Percentiles rank a stretch among this genome's conserved stretches.
Conservation (phyloP, 2,329 filamentous ascomycete genomes). For the Sclerotinia minor region DNA sequence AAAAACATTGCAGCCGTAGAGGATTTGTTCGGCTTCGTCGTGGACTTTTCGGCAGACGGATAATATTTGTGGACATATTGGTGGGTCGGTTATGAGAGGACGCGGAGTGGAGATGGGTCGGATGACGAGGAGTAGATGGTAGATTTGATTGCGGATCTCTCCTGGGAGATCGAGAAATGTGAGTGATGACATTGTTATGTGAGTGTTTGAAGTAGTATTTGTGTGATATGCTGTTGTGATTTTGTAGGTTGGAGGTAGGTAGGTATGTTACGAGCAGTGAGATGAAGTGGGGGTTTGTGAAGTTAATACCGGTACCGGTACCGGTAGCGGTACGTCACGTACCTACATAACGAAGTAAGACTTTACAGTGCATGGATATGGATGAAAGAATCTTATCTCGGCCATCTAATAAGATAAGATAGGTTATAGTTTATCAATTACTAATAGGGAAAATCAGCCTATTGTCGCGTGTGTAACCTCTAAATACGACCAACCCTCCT, state of each 20-base stretch:
- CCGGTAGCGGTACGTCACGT: too few species aligned
- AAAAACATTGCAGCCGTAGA: slow-evolving; percentile 53
- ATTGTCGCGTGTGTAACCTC: too few species aligned
- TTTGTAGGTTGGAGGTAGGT: too few species aligned
- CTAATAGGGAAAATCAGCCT: too few species aligned
- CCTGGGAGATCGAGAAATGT: slow-evolving; percentile 49
- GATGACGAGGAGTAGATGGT: slow-evolving; percentile 38
- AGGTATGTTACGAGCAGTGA: background rate
- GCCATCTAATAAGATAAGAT: too few species aligned
- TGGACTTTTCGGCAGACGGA: slow-evolving; percentile 31
- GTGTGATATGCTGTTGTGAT: background rate
- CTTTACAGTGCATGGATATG: too few species aligned
- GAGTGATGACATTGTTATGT: slow-evolving; percentile 26
- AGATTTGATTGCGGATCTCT: slow-evolving; percentile 63
- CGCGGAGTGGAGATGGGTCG: slow-evolving; percentile 30
- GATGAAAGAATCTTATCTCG: too few species aligned
- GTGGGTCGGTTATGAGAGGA: slow-evolving; percentile 28
- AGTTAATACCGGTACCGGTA: too few species aligned
- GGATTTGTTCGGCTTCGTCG: slow-evolving; percentile 42
- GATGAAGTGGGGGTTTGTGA: too few species aligned
- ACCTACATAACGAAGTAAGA: too few species aligned
- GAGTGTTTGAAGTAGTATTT: background rate
- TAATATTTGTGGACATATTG: slow-evolving; percentile 41
- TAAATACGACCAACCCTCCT: too few species aligned
- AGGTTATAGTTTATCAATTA: too few species aligned